Base-by-base conservation (phyloP, 305 asterid genomes). In the Fraxinus sp. region DNA sequence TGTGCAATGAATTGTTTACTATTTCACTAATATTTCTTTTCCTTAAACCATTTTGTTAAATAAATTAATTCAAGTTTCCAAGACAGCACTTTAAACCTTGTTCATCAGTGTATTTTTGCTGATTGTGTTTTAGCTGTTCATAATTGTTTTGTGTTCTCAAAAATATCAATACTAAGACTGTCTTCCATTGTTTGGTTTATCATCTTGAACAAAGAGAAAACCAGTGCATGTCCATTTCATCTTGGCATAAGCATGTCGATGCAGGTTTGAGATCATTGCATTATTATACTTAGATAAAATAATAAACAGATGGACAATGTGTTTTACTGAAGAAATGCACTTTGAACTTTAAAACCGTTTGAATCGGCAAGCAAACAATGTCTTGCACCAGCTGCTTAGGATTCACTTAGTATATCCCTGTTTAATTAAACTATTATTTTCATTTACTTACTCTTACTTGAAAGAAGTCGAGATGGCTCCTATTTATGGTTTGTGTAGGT, bases 1-100 rank as follows among this genome's bases (percentile, higher is more conserved):
- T 79, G 81, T 70, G 39, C 76, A 70, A 32, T 30, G 35, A 33
- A 59, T 78, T 79, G 26, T 59, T 26, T 57, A 73, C 62, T 18
- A 8, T 36, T 62, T 77, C 35, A 10, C 57, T 26, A 62, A 24
- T 43, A 5, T 16, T 10, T 80, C 3, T 13, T 30, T 75, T 66
- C 4, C 73, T 68, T n/a, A 70, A 70, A n/a, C 10, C 18, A 32
- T 28, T 70, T 70, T 28, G 76, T 4, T 30, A 70, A 14, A 70
- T 70, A 70, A 32, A 70, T 70, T 13, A 36, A 70, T 70, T 30
- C 76, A 70, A 70, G 76, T 70, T 30, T 32, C 20, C 0, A 13
- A 70, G 41, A 37, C 22, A 32, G 41, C 76, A 70, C 76, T 32
- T 70, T 7, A 20, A 28, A 28, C 43, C 76, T 70, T 70, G 41